Evolutionary conservation across 2,329 filamentous ascomycete genomes (phyloP), one percentile per base, ranked within the genome.

Genomic region (Cyclaneusma minus): DNA sequence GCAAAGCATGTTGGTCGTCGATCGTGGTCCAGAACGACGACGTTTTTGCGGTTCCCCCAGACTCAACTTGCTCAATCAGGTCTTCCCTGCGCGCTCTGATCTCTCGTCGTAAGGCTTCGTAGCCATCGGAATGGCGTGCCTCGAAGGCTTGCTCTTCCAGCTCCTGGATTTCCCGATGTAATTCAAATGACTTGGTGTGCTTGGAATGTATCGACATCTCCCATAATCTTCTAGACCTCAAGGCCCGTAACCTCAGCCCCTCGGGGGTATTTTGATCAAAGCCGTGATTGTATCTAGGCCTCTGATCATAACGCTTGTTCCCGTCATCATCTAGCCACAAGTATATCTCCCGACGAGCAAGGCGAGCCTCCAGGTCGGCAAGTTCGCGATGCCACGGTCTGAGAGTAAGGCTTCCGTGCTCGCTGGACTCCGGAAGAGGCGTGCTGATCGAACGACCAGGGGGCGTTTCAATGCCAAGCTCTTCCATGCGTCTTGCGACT

Each of bases 1-100:
- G 45, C 39, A 62, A 56, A 10, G 63, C 36, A 35, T 66, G 62
- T 22, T 60, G 45, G 41, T 72, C 68, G 39, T 79, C 71, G 16
- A 56, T 52, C 24, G 51, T 40, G 16, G 51, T 44, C 13, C 42
- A 30, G 38, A 58, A 58, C 29, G 56, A 50, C n/a, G n/a, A n/a
- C n/a, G n/a, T n/a, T n/a, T n/a, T n/a, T n/a, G n/a, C n/a, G n/a
- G n/a, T n/a, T n/a, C n/a, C n/a, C n/a, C n/a, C n/a, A n/a, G n/a
- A 11, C 8, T 32, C 22, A 20, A 32, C 13, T 12, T 40, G 6
- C 7, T 27, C 25, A 36, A 41, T 39, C 37, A 28, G 39, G 6
- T 42, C 33, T 1, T 35, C 26, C 10, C 35, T 38, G 13, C 32
- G 39, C 5, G 30, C 21, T 2, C 29, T 31, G 7, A 45, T 27